These are phyloP conservation scores for Talaromyces stipitatus DNA, from an alignment of 495 filamentous ascomycete genomes.

Conservation along the genomic window DNA sequence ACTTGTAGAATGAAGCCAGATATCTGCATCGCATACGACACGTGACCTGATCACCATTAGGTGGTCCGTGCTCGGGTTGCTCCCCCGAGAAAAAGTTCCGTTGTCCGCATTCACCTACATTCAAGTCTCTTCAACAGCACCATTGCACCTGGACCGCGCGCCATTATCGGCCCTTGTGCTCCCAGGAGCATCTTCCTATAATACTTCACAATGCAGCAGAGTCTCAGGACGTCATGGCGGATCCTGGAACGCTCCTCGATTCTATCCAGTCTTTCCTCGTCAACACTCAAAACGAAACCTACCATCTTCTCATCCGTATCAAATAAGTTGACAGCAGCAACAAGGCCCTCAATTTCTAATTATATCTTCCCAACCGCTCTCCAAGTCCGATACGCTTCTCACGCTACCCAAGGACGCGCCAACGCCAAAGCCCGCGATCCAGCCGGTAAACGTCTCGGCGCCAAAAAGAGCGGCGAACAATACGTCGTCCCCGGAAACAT, in stretches of 20 bases:
- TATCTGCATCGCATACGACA: conserved; percentile 2
- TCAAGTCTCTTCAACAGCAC: conserved; percentile 8
- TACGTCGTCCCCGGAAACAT: conserved; percentile 94
- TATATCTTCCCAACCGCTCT: conserved; percentile 23
- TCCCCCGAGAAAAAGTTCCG: conserved; percentile 25
- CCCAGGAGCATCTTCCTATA: conserved; percentile 11
- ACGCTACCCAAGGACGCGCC: conserved; percentile 81
- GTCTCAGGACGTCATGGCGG: conserved; percentile 32
- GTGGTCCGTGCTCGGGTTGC: neutral
- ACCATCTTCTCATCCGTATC: neutral
- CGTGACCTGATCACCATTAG: conserved; percentile 1
- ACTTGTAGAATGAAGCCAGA: conserved; percentile 18
- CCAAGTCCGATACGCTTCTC: conserved; percentile 66
- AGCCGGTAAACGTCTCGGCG: conserved; percentile 86
- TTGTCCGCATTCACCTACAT: neutral
- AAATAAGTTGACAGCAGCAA: neutral
- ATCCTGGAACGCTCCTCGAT: conserved; percentile 29
- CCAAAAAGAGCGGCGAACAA: conserved; percentile 85
- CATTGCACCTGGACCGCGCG: conserved; percentile 9
- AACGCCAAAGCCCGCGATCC: conserved; percentile 75
- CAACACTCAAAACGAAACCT: neutral
- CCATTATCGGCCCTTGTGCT: conserved; percentile 10
- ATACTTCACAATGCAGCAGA: conserved; percentile 33
- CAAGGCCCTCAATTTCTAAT: conserved; percentile 11
- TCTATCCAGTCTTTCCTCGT: conserved; percentile 4